phyloP scores from a whole-genome alignment of 2,329 filamentous ascomycete genomes.

The Stachybotrys echinatus region DNA sequence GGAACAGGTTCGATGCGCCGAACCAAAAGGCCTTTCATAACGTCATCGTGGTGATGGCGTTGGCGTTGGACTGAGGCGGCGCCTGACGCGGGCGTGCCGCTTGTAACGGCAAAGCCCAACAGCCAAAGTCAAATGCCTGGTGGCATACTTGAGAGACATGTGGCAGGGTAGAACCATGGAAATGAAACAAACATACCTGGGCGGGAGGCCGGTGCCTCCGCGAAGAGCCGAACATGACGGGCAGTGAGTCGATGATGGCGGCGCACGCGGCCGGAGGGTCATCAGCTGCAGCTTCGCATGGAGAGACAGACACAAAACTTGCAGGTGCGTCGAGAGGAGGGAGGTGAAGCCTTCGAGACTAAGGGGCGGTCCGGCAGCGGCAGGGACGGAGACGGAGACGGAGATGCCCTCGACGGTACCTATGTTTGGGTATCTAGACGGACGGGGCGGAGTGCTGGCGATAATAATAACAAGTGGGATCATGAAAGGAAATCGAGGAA shows the following conservation, averaged over 20 bases:
- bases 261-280: background rate
- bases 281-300: background rate
- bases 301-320: background rate
- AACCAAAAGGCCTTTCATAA: too few species aligned
- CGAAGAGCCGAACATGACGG: conserved; percentile 44
- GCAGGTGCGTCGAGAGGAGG: background rate
- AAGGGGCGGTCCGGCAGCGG: too few species aligned
- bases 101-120: conserved; percentile 4
- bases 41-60: background rate
- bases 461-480: too few species aligned
- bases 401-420: too few species aligned
- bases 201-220: conserved; percentile 42
- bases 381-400: too few species aligned
- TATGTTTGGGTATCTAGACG: too few species aligned
- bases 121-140: conserved; percentile 16
- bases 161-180: background rate
- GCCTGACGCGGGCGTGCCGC: background rate
- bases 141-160: conserved; percentile 1
- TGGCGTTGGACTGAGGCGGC: background rate
- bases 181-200: conserved; percentile 29
- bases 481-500: too few species aligned
- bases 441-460: too few species aligned
- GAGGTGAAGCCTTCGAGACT: background rate
- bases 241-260: background rate
- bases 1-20: too few species aligned